Conservation (phyloP, 352 stramenopile species). For the Globisporangium nodosum region DNA sequence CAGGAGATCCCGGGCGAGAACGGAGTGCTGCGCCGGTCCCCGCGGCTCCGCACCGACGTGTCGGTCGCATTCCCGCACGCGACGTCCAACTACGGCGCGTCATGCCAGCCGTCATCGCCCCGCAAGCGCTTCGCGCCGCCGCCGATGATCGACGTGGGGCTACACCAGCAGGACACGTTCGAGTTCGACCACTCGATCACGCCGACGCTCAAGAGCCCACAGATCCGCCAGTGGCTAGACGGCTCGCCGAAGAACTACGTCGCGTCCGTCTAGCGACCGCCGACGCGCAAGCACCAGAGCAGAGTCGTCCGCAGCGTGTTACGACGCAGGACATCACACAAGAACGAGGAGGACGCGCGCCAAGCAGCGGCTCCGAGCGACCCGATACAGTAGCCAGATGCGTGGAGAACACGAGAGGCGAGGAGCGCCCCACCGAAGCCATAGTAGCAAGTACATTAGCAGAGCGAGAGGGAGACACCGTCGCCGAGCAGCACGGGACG, state of each 20-base stretch:
- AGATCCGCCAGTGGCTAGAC: slow-evolving; percentile 80
- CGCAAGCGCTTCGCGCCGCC: slow-evolving; percentile 73
- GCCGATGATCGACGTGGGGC: slow-evolving; percentile 61
- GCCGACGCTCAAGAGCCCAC: slow-evolving; percentile 82
- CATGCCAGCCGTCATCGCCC: slow-evolving; percentile 43
- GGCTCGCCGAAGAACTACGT: slow-evolving; percentile 78
- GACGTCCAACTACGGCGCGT: slow-evolving; percentile 37
- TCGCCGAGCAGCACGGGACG: background rate
- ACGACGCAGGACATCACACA: too few relatives aligned
- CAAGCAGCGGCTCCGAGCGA: background rate
- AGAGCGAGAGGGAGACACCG: background rate
- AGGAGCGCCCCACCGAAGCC: background rate
- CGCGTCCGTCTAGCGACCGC: slow-evolving; percentile 51
- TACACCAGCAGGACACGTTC: slow-evolving; percentile 73
- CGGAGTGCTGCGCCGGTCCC: slow-evolving; percentile 63
- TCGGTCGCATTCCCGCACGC: slow-evolving; percentile 76
- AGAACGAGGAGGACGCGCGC: too few relatives aligned
- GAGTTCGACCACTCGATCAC: slow-evolving; percentile 85
- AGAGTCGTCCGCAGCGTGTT: background rate
- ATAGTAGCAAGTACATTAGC: slow-evolving; percentile 2
- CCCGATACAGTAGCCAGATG: background rate
- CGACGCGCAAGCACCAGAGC: background rate
- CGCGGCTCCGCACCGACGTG: slow-evolving; percentile 74
- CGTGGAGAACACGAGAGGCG: background rate
- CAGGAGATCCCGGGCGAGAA: slow-evolving; percentile 71